These are phyloP conservation scores for Hemisphaericaspora subhashii DNA, from an alignment of 1,139 yeast species.

Conservation along the genomic window DNA sequence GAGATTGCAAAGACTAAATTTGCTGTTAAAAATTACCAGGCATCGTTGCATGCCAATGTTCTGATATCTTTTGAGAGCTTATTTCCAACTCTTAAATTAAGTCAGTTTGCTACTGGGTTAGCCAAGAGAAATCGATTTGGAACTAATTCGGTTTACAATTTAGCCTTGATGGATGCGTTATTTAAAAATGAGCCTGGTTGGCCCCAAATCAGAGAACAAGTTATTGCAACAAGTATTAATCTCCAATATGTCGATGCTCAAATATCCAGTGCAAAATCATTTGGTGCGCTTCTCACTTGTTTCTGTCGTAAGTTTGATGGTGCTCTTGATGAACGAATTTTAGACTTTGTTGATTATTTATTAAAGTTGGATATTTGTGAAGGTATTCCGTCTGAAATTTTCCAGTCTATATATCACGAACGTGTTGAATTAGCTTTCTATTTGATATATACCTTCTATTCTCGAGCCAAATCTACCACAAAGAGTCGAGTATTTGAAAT, in stretches of 20 bases:
- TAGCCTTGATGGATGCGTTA: conserved; percentile 61
- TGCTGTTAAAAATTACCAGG: conserved; percentile 31
- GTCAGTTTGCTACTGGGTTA: conserved; percentile 55
- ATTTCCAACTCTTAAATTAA: conserved; percentile 49
- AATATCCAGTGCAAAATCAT: conserved; percentile 65
- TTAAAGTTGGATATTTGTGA: conserved; percentile 53
- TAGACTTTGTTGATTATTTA: conserved; percentile 48
- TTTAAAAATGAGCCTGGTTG: conserved; percentile 51
- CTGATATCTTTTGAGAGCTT: conserved; percentile 39
- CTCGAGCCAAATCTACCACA: conserved; percentile 22
- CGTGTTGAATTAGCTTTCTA: conserved; percentile 72
- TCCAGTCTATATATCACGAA: conserved; percentile 55
- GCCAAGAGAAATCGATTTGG: conserved; percentile 53
- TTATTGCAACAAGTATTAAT: conserved; percentile 62
- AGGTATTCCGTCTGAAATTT: conserved; percentile 50
- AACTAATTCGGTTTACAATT: conserved; percentile 55
- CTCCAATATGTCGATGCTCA: conserved; percentile 69
- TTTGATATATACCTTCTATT: conserved; percentile 51
- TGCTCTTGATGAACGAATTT: conserved; percentile 33
- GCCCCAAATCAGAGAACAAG: conserved; percentile 49
- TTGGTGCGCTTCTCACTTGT: conserved; percentile 76
- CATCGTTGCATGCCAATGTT: conserved; percentile 39
- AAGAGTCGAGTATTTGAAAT: conserved; percentile 36
- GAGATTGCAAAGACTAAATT: conserved; percentile 31
- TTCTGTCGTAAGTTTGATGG: conserved; percentile 46